These are phyloP conservation scores for Moesziomyces parantarcticus DNA, from an alignment of 1,284 basidiomycete genomes.

Conservation along the genomic window DNA sequence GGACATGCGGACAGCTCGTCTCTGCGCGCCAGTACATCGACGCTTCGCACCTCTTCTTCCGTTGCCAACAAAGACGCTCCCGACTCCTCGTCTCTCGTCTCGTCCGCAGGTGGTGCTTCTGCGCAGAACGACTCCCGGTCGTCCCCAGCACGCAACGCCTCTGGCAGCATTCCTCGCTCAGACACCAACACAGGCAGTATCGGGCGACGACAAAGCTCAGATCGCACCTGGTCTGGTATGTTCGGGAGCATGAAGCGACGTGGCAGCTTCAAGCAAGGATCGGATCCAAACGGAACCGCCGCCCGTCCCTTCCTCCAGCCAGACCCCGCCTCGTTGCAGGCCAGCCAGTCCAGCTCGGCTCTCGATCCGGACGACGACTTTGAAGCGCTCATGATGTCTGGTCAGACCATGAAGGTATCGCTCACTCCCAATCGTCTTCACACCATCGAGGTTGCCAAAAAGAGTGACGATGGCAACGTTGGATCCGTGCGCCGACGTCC, in stretches of 20 bases:
- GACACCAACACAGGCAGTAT: conserved; percentile 14
- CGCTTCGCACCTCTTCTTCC: conserved; percentile 24
- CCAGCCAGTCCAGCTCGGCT: conserved; percentile 11
- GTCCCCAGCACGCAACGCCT: conserved; percentile 3
- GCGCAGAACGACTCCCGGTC: conserved; percentile 8
- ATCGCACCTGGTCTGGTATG: conserved; percentile 48
- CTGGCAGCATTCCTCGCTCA: not conserved
- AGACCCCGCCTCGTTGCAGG: not conserved
- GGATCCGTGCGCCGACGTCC: conserved; percentile 34
- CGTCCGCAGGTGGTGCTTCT: conserved; percentile 4
- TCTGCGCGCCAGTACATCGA: conserved; percentile 22
- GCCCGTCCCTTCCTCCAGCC: conserved; percentile 11
- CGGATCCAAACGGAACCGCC: conserved; percentile 25
- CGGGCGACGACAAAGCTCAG: conserved; percentile 38
- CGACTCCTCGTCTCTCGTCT: conserved; percentile 1
- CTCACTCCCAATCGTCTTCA: conserved; percentile 76
- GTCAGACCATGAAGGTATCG: conserved; percentile 75
- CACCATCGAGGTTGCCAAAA: conserved; percentile 55
- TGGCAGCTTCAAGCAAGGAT: conserved; percentile 53
- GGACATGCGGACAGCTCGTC: conserved; percentile 16
- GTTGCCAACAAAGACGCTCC: conserved; percentile 14
- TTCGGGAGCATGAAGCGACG: conserved; percentile 50
- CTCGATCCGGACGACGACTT: conserved; percentile 56
- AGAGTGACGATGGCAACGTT: conserved; percentile 27
- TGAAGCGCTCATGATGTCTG: conserved; percentile 57